Evolutionary conservation across 139 green algal genomes (phyloP).

Genomic region (Choricystis sp.): DNA sequence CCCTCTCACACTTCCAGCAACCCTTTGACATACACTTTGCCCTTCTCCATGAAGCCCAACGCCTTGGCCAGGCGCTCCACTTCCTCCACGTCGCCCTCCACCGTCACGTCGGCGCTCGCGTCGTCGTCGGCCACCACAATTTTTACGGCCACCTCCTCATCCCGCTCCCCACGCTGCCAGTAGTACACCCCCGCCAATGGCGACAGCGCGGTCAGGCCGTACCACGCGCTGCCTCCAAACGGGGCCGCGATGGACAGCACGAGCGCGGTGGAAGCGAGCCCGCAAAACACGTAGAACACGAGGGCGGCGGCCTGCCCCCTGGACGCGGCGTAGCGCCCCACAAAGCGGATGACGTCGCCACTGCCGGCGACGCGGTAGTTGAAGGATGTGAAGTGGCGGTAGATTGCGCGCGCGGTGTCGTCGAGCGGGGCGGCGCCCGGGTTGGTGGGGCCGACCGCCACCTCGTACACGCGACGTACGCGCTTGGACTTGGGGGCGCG

Average conservation of each 20-base stretch:
- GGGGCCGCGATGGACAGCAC: constrained; percentile 55
- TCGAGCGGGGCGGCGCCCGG: constrained; percentile 39
- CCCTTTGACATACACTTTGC: constrained; percentile 78
- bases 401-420: constrained; percentile 42
- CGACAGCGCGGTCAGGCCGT: constrained; percentile 46
- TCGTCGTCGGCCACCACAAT: constrained; percentile 81
- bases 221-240: constrained; percentile 48
- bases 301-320: constrained; percentile 62
- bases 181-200: constrained; percentile 69
- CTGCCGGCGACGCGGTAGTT: constrained; percentile 67
- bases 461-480: constrained; percentile 59
- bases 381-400: constrained; percentile 60
- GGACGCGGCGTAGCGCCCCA: constrained; percentile 55
- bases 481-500: constrained; percentile 58
- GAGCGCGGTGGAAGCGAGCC: constrained; percentile 54
- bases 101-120: constrained; percentile 61
- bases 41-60: constrained; percentile 71
- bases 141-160: constrained; percentile 53
- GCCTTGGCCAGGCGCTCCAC: constrained; percentile 63
- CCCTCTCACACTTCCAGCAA: too few species aligned
- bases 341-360: constrained; percentile 78
- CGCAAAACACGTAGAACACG: constrained; percentile 64
- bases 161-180: constrained; percentile 41
- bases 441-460: constrained; percentile 32
- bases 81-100: constrained; percentile 80